phyloP scores from a whole-genome alignment of 2,329 filamentous ascomycete species.

The Chaetothyriales sp. region DNA sequence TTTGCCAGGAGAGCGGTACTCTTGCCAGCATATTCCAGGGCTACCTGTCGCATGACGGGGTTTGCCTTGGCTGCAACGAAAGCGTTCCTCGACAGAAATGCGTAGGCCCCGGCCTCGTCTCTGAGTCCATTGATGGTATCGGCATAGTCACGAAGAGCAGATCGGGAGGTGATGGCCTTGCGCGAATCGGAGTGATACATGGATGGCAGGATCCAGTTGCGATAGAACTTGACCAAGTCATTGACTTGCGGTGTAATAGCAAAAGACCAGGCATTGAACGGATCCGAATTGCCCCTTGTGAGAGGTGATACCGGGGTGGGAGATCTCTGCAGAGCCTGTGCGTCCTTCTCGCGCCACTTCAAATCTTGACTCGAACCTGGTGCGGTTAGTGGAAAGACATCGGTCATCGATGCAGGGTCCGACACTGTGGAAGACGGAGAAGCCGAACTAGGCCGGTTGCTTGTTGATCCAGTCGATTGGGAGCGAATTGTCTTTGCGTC shows the following conservation, averaged over 20 bases:
- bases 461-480: neutral
- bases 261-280: slow-evolving; percentile 3
- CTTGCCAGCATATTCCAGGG: neutral
- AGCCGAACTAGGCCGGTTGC: neutral
- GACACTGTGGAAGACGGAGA: neutral
- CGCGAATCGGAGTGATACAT: neutral
- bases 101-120: neutral
- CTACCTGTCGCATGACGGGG: neutral
- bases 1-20: neutral
- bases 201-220: slow-evolving; percentile 3
- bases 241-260: slow-evolving; percentile 4
- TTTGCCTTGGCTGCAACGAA: neutral
- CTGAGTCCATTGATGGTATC: neutral
- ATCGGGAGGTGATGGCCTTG: neutral
- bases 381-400: neutral
- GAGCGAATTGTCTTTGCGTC: slow-evolving; percentile 2
- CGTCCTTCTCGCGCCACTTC: neutral
- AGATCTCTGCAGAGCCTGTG: neutral
- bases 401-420: neutral
- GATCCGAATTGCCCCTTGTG: slow-evolving; percentile 6
- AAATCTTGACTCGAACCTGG: neutral
- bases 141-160: neutral
- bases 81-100: neutral
- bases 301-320: neutral
- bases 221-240: slow-evolving; percentile 4